A percentile compares a stretch with the other conserved stretches of the same genome.
phyloP scores from a whole-genome alignment of 2,329 filamentous ascomycete species.

The Aspergillus ochraceoroseus region DNA sequence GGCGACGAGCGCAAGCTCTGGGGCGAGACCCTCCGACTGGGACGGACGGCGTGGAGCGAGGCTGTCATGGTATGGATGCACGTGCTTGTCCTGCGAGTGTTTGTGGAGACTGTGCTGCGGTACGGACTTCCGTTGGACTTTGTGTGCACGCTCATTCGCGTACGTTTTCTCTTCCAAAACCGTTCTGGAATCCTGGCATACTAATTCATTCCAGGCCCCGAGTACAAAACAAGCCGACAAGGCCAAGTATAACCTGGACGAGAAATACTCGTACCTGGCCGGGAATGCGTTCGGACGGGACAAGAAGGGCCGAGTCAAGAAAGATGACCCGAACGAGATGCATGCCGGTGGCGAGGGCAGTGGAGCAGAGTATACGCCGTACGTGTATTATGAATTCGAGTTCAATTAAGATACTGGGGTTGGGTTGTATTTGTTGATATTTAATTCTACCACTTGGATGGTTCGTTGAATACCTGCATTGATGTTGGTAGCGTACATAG shows the following conservation, averaged over 20 bases:
- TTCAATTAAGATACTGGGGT: conserved; percentile 47
- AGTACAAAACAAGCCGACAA: conserved; percentile 71
- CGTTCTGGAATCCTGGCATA: background rate
- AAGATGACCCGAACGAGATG: conserved; percentile 88
- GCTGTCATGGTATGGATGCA: conserved; percentile 95
- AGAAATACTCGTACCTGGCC: conserved; percentile 82
- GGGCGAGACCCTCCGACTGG: conserved; percentile 82
- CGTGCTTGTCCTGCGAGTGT: conserved; percentile 82
- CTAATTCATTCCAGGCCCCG: conserved; percentile 69
- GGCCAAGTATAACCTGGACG: conserved; percentile 71
- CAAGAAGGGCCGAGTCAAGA: conserved; percentile 85
- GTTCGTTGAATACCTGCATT: conserved; percentile 10
- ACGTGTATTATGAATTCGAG: conserved; percentile 95
- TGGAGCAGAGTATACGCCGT: conserved; percentile 83
- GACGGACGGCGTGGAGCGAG: conserved; percentile 90
- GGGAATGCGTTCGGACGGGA: conserved; percentile 91
- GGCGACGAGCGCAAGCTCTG: conserved; percentile 87
- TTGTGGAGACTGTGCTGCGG: conserved; percentile 95
- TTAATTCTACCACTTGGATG: conserved; percentile 7
- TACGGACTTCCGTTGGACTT: conserved; percentile 91
- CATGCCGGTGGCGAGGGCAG: conserved; percentile 62
- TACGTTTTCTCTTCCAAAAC: conserved; percentile 43
- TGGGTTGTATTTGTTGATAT: conserved; percentile 5
- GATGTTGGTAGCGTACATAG: conserved; percentile 19
- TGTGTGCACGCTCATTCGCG: conserved; percentile 77